Evolutionary conservation across 768 basidiomycete species (phyloP).

Genomic region (Hygrophorus russula): DNA sequence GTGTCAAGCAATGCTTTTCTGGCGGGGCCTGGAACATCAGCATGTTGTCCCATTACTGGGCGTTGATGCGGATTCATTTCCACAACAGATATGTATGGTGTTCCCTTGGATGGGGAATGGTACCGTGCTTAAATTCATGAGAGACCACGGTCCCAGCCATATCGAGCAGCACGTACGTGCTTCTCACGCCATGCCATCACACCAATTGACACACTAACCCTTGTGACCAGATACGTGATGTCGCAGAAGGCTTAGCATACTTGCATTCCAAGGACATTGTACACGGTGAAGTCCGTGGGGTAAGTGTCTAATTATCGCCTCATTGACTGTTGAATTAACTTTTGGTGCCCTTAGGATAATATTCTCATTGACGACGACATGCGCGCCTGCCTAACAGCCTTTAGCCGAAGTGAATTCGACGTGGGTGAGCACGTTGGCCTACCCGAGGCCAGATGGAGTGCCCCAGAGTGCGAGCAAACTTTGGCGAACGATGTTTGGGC

Average conservation of each 20-base stretch:
- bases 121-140: constrained; percentile 13
- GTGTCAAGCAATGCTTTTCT: constrained; percentile 15
- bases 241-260: constrained; percentile 14
- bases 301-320: background rate
- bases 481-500: constrained; percentile 22
- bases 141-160: constrained; percentile 9
- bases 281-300: constrained; percentile 14
- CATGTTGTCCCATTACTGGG: constrained; percentile 18
- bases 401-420: constrained; percentile 21
- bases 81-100: constrained; percentile 14
- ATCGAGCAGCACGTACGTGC: constrained; percentile 12
- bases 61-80: constrained; percentile 15
- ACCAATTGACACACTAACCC: background rate
- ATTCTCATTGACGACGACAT: constrained; percentile 20
- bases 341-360: constrained; percentile 14
- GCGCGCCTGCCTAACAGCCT: constrained; percentile 22
- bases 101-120: constrained; percentile 20
- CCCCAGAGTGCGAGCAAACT: constrained; percentile 17
- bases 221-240: constrained; percentile 8
- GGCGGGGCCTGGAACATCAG: constrained; percentile 18
- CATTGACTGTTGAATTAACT: background rate
- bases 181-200: background rate
- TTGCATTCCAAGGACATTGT: constrained; percentile 12
- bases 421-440: constrained; percentile 13
- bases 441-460: constrained; percentile 22